Evolutionary conservation across 1,284 basidiomycete genomes (phyloP).

Genomic region (Rhodotorula sp.): DNA sequence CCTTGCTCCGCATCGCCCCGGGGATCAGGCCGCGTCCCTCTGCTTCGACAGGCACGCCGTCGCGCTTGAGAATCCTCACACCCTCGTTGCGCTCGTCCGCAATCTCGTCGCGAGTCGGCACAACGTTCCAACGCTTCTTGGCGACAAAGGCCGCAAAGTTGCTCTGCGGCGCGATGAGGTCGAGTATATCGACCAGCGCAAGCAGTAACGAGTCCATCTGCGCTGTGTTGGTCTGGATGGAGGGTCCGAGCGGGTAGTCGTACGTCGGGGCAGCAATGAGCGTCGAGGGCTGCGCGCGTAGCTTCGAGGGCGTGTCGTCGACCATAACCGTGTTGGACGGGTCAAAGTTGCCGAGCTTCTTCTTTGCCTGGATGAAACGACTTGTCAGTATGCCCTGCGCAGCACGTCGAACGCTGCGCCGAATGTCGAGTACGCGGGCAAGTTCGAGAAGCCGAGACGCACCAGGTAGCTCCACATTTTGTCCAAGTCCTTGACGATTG

Average conservation of each 20-base stretch:
- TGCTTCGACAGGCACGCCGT: background rate
- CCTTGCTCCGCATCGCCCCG: background rate
- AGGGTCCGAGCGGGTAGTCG: slow-evolving; percentile 25
- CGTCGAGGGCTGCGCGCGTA: slow-evolving; percentile 27
- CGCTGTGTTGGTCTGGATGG: background rate
- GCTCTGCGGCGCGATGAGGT: slow-evolving; percentile 12
- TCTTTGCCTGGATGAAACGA: background rate
- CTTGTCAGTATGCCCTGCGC: background rate
- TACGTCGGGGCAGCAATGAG: slow-evolving; percentile 33
- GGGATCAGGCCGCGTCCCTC: background rate
- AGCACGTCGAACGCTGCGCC: background rate
- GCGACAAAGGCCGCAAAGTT: slow-evolving; percentile 26
- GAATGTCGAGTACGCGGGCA: background rate
- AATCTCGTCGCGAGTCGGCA: background rate
- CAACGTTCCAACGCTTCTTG: slow-evolving; percentile 10
- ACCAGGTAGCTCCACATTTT: slow-evolving; percentile 28
- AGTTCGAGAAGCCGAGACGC: background rate
- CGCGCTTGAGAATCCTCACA: background rate
- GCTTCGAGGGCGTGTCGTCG: slow-evolving; percentile 35
- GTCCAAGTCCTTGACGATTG: slow-evolving; percentile 31
- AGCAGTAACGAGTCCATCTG: slow-evolving; percentile 34
- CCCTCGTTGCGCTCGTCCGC: background rate
- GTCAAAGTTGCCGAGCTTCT: background rate
- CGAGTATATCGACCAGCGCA: slow-evolving; percentile 25
- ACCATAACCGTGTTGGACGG: slow-evolving; percentile 29